phyloP scores from a whole-genome alignment of 2,329 filamentous ascomycete genomes.

The Trichoderma afroharzianum region DNA sequence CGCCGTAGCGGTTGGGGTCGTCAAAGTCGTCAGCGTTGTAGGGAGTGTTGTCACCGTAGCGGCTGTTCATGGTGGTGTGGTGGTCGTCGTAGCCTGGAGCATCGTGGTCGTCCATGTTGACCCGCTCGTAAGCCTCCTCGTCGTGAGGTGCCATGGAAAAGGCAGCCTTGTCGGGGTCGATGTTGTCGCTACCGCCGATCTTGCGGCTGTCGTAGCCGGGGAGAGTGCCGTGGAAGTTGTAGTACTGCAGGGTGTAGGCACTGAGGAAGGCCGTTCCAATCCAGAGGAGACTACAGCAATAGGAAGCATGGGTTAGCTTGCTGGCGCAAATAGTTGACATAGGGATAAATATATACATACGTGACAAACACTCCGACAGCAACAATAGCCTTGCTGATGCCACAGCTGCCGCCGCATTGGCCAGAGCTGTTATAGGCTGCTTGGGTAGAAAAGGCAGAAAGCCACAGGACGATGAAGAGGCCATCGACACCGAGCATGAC shows the following conservation, averaged over 20 bases:
- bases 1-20: constrained; percentile 39
- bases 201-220: constrained; percentile 57
- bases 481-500: constrained; percentile 57
- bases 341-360: constrained; percentile 39
- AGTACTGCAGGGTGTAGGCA: constrained; percentile 59
- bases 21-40: constrained; percentile 39
- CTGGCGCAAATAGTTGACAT: neutral
- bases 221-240: constrained; percentile 57
- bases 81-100: constrained; percentile 32
- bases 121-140: constrained; percentile 61
- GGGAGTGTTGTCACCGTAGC: constrained; percentile 37
- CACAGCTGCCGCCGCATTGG: constrained; percentile 54
- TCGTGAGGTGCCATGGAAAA: constrained; percentile 66
- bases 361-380: constrained; percentile 59
- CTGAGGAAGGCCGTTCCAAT: constrained; percentile 51
- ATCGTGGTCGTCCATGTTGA: constrained; percentile 55
- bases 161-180: constrained; percentile 66
- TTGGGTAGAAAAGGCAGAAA: constrained; percentile 64
- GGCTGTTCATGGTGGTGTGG: constrained; percentile 24
- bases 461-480: constrained; percentile 59
- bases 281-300: constrained; percentile 50
- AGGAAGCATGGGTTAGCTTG: neutral
- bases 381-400: constrained; percentile 60
- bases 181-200: constrained; percentile 43
- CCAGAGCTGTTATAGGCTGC: constrained; percentile 59